phyloP scores from a whole-genome alignment of 192 early-diverging fungal genomes.

The Lobosporangium transversale region DNA sequence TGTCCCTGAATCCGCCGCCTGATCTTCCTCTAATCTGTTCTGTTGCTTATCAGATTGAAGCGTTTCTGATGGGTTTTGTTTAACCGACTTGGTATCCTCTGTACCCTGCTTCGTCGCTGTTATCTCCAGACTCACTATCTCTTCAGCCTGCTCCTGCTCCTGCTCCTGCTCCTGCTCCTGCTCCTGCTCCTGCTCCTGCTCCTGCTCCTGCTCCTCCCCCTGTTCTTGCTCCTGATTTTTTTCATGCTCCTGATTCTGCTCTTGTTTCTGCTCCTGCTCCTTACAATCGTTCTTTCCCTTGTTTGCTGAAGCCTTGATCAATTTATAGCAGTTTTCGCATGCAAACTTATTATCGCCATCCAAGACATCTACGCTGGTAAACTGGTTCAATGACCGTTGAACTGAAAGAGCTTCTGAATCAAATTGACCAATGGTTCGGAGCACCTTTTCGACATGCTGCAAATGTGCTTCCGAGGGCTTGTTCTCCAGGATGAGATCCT shows the following conservation, averaged over 20 bases:
- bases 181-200: background rate
- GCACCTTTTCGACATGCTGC: slow-evolving; percentile 30
- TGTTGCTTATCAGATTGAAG: too few species aligned
- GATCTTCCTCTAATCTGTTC: background rate
- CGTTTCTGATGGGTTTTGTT: too few species aligned
- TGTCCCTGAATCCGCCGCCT: slow-evolving; percentile 4
- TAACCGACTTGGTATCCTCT: too few species aligned
- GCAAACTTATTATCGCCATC: slow-evolving; percentile 72
- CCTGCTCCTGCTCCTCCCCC: background rate
- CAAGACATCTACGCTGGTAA: slow-evolving; percentile 69
- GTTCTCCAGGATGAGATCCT: slow-evolving; percentile 13
- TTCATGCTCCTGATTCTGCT: background rate
- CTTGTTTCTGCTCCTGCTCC: background rate
- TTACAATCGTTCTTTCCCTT: too few species aligned
- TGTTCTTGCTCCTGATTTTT: background rate
- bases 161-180: background rate
- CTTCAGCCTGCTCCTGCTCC: background rate
- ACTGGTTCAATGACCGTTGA: slow-evolving; percentile 58
- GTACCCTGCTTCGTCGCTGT: too few species aligned
- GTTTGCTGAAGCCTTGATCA: slow-evolving; percentile 5
- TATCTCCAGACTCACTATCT: background rate
- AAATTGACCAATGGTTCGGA: slow-evolving; percentile 21
- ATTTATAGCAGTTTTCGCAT: slow-evolving; percentile 72
- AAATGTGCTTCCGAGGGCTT: slow-evolving; percentile 26
- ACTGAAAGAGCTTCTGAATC: slow-evolving; percentile 42